A percentile compares a stretch with the other conserved stretches of the same genome.
Evolutionary conservation across 768 basidiomycete genomes (phyloP).

Genomic region (Boletellus emodensis): DNA sequence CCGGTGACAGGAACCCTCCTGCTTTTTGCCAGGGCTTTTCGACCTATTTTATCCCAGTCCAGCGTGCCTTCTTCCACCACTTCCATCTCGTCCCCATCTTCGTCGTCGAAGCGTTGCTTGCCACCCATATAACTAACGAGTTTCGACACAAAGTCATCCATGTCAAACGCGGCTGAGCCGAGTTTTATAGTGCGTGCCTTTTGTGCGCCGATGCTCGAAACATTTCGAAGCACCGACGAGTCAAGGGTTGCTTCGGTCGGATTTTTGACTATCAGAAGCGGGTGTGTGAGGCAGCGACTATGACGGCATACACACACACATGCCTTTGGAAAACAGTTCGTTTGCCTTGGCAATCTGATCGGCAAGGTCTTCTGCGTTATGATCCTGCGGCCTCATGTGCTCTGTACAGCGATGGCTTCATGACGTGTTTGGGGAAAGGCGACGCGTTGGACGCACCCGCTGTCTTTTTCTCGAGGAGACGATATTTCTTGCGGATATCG

Average conservation of each 20-base stretch:
- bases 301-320: conserved; percentile 9
- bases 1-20: conserved; percentile 76
- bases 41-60: conserved; percentile 85
- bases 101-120: conserved; percentile 43
- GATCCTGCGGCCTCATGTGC: conserved; percentile 51
- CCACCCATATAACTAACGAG: conserved; percentile 77
- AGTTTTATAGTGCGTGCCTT: conserved; percentile 92
- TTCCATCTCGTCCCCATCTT: conserved; percentile 51
- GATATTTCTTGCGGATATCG: conserved; percentile 67
- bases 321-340: conserved; percentile 61
- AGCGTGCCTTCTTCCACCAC: conserved; percentile 48
- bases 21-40: conserved; percentile 77
- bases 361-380: conserved; percentile 52
- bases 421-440: neutral
- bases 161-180: conserved; percentile 83
- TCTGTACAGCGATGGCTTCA: conserved; percentile 26
- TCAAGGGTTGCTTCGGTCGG: conserved; percentile 90
- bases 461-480: conserved; percentile 56
- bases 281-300: neutral
- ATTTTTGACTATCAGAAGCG: conserved; percentile 53
- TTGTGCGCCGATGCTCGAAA: conserved; percentile 74
- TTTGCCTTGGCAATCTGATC: conserved; percentile 56
- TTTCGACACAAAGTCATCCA: conserved; percentile 84
- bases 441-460: conserved; percentile 47
- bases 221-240: conserved; percentile 72